A percentile compares a stretch with the other conserved stretches of the same genome.
phyloP scores from a whole-genome alignment of 139 green algal species.

The Chlamydomonas eustigma region DNA sequence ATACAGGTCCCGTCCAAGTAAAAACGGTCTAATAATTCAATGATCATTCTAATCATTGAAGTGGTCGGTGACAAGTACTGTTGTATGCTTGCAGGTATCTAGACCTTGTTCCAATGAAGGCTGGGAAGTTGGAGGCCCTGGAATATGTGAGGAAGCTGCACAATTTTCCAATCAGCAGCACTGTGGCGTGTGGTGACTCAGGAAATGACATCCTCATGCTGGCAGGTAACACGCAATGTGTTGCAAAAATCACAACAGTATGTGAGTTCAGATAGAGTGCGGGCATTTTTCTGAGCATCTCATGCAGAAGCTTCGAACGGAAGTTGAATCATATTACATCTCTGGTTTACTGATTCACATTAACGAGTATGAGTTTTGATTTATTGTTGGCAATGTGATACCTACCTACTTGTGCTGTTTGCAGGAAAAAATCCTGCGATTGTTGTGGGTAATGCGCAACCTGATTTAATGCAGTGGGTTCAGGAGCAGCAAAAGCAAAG shows the following conservation, averaged over 20 bases:
- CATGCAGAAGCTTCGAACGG: too few relatives aligned
- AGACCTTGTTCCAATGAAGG: slow-evolving; percentile 67
- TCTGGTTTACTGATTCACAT: background rate
- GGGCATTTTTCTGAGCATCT: background rate
- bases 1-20: too few relatives aligned
- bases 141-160: slow-evolving; percentile 71
- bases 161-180: slow-evolving; percentile 50
- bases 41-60: too few relatives aligned
- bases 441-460: slow-evolving; percentile 82
- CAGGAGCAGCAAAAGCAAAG: slow-evolving; percentile 24
- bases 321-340: background rate
- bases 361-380: too few relatives aligned
- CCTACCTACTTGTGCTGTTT: slow-evolving; percentile 4
- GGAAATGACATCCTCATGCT: slow-evolving; percentile 95
- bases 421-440: slow-evolving; percentile 50
- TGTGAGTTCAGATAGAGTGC: too few relatives aligned
- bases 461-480: slow-evolving; percentile 59
- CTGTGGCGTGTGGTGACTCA: slow-evolving; percentile 84
- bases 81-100: too few relatives aligned
- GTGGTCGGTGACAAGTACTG: too few relatives aligned
- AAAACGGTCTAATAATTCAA: too few relatives aligned
- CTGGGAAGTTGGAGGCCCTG: slow-evolving; percentile 75
- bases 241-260: background rate
- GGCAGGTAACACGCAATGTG: slow-evolving; percentile 45
- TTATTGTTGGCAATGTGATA: background rate